Evolutionary conservation across 2,329 filamentous ascomycete genomes (phyloP).

Genomic region (Trichocomaceae sp.): DNA sequence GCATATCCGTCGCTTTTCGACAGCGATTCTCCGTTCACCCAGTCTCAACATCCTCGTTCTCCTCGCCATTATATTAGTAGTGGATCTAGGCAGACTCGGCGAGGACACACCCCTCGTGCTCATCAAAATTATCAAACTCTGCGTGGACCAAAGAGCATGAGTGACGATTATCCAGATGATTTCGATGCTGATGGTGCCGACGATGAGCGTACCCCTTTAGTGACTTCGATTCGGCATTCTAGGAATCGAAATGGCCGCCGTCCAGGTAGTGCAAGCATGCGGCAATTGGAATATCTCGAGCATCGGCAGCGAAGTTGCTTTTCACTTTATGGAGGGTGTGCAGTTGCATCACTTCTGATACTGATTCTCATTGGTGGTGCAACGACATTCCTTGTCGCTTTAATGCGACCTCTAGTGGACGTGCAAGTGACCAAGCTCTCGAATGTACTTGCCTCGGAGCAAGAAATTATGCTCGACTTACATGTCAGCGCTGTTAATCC

Average conservation of each 20-base stretch:
- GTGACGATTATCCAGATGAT: conserved; percentile 65
- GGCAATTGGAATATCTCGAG: conserved; percentile 67
- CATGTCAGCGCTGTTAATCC: conserved; percentile 84
- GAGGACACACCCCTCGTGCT: conserved; percentile 65
- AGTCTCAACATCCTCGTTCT: conserved; percentile 60
- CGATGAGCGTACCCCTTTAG: conserved; percentile 79
- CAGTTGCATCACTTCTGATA: conserved; percentile 75
- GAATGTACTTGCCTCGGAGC: conserved; percentile 86
- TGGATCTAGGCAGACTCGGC: conserved; percentile 58
- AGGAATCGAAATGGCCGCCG: conserved; percentile 53
- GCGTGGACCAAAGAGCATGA: conserved; percentile 49
- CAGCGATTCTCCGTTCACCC: conserved; percentile 59
- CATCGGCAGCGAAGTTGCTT: conserved; percentile 59
- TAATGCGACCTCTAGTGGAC: conserved; percentile 75
- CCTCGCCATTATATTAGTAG: conserved; percentile 45
- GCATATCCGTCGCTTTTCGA: conserved; percentile 67
- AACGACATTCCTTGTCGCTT: conserved; percentile 82
- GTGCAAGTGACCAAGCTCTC: conserved; percentile 74
- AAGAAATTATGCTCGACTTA: conserved; percentile 91
- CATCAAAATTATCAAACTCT: conserved; percentile 43
- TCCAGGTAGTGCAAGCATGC: conserved; percentile 51
- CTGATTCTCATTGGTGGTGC: conserved; percentile 76
- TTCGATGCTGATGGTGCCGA: conserved; percentile 77
- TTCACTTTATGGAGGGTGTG: conserved; percentile 75
- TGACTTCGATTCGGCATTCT: conserved; percentile 55